Percentiles rank a stretch among this genome's conserved stretches.
Evolutionary conservation across 805 yeast species (phyloP).

Genomic region (Ogataea philodendri): DNA sequence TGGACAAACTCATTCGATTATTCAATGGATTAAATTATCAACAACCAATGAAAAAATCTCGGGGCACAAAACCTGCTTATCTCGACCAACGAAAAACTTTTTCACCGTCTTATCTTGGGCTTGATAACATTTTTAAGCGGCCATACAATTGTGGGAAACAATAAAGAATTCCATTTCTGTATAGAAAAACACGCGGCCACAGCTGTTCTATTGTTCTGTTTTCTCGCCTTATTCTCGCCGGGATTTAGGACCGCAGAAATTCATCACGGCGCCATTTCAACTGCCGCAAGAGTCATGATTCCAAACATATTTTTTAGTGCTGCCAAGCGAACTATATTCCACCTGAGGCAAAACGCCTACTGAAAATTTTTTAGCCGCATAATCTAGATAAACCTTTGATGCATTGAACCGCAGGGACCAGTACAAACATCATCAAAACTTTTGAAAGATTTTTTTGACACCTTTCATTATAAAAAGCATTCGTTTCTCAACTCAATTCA

Average conservation of each 20-base stretch:
- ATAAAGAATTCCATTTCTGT: not conserved
- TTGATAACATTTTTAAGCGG: conserved; percentile 1
- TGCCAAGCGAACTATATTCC: not conserved
- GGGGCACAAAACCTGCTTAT: not conserved
- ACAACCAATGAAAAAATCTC: not conserved
- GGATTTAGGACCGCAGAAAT: not conserved
- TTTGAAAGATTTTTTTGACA: not conserved
- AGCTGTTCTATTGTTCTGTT: not conserved
- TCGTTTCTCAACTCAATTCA: not conserved
- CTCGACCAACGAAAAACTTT: not conserved
- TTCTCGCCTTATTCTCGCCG: too few species aligned
- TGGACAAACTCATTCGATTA: not conserved
- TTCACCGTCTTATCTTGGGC: not conserved
- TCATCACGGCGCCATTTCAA: not conserved
- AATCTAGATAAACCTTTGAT: not conserved
- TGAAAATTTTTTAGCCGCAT: conserved; percentile 1
- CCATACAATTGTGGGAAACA: not conserved
- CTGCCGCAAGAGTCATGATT: not conserved
- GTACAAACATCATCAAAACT: not conserved
- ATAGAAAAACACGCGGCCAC: too few species aligned
- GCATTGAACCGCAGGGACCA: conserved; percentile 1
- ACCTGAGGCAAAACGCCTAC: not conserved
- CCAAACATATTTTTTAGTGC: not conserved
- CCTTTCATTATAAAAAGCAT: not conserved
- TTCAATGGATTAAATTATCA: not conserved